A percentile compares a stretch with the other conserved stretches of the same genome.
Evolutionary conservation across 345 rosid genomes (phyloP).

Genomic region (Eucalyptus microcorys): DNA sequence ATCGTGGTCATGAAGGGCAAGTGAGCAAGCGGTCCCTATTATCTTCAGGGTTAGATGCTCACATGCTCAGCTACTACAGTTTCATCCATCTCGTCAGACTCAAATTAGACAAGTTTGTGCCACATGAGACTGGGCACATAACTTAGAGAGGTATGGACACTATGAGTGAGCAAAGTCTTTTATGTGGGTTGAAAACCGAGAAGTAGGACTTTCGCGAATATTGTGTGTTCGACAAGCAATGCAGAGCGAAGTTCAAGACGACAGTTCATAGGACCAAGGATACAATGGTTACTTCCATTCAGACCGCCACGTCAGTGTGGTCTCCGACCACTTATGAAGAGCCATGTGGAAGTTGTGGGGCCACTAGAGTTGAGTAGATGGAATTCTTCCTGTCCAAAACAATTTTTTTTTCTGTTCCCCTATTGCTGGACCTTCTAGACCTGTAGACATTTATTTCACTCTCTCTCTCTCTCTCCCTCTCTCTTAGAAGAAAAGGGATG

Average conservation of each 20-base stretch:
- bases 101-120: neutral
- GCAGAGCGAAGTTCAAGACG: neutral
- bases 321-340: no score
- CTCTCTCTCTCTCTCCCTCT: no score
- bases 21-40: neutral
- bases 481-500: accelerated
- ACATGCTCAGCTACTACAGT: neutral
- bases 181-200: neutral
- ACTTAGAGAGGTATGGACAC: neutral
- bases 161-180: neutral
- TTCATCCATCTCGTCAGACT: neutral
- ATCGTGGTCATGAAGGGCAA: neutral
- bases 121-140: neutral
- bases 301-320: no score
- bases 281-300: neutral
- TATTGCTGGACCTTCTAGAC: no score
- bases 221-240: neutral
- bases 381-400: no score
- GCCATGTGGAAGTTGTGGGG: no score
- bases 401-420: no score
- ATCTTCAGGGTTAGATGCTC: neutral
- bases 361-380: no score
- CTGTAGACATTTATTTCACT: no score
- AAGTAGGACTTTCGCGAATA: neutral
- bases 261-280: neutral